Evolutionary conservation across 352 stramenopile genomes (phyloP).

Genomic region (Pythium phragmitis): DNA sequence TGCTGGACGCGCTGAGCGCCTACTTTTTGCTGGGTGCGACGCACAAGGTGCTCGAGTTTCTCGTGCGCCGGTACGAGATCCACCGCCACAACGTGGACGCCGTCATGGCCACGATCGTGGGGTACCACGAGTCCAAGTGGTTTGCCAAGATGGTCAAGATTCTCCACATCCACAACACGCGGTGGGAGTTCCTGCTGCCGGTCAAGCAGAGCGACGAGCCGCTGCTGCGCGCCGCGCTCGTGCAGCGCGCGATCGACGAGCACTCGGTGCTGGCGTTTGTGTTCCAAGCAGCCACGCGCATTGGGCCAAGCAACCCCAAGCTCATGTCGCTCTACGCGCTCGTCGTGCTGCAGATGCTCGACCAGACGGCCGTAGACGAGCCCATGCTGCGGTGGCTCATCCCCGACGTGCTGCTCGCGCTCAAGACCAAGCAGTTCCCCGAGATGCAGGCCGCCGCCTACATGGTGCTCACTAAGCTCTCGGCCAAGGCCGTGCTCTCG

Average conservation of each 20-base stretch:
- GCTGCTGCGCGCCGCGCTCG: conserved; percentile 62
- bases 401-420: conserved; percentile 65
- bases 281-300: conserved; percentile 56
- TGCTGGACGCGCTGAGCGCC: conserved; percentile 80
- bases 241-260: conserved; percentile 75
- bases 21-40: conserved; percentile 78
- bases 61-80: conserved; percentile 87
- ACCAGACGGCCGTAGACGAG: conserved; percentile 61
- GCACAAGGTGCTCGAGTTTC: conserved; percentile 89
- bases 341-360: conserved; percentile 78
- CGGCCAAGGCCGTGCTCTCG: conserved; percentile 74
- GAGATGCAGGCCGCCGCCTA: conserved; percentile 82
- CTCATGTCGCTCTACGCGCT: conserved; percentile 86
- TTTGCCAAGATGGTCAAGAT: conserved; percentile 86
- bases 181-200: conserved; percentile 81
- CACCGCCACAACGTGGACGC: conserved; percentile 86
- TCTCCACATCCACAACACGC: conserved; percentile 73
- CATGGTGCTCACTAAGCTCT: conserved; percentile 84
- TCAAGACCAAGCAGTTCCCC: conserved; percentile 64
- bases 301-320: conserved; percentile 68
- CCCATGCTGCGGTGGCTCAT: conserved; percentile 77
- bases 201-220: conserved; percentile 73
- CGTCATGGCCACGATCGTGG: conserved; percentile 78
- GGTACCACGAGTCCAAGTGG: conserved; percentile 84
- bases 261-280: conserved; percentile 76